A percentile compares a stretch with the other conserved stretches of the same genome.
phyloP scores from a whole-genome alignment of 257 asterid species.

The Parsonsia alboflavescens region DNA sequence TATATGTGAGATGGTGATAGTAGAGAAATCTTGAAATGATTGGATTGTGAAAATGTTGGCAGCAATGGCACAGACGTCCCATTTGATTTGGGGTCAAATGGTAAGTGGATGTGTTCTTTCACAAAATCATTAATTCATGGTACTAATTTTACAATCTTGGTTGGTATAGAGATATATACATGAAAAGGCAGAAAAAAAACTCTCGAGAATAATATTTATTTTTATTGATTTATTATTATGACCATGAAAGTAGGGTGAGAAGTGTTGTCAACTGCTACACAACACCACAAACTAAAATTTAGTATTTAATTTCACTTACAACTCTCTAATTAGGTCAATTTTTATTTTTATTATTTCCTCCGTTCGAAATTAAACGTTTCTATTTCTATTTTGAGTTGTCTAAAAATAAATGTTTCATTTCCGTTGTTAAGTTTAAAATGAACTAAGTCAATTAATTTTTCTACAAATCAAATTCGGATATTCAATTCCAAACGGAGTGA shows the following conservation, averaged over 20 bases:
- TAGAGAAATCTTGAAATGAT: constrained; percentile 4
- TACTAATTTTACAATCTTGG: neutral
- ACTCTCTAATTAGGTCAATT: neutral
- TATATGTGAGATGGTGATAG: neutral
- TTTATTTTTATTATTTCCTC: no score
- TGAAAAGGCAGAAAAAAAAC: neutral
- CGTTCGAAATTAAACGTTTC: no score
- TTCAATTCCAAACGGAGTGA: no score
- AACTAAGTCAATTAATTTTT: no score
- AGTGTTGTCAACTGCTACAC: neutral
- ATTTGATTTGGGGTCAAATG: neutral
- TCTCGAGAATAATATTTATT: neutral
- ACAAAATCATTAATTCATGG: neutral
- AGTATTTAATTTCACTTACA: no score
- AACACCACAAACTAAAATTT: neutral
- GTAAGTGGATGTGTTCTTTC: neutral
- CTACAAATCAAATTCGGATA: no score
- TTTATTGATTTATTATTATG: neutral
- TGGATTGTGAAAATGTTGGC: constrained; percentile 16
- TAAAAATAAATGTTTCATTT: no score
- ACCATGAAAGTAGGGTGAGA: neutral
- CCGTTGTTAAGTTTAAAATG: no score
- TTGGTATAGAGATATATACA: neutral
- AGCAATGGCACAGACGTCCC: neutral
- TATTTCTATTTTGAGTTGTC: no score